Evolutionary conservation across 2,329 filamentous ascomycete species (phyloP), one percentile per base, ranked within the genome.

Genomic region (Daldinia sp.): DNA sequence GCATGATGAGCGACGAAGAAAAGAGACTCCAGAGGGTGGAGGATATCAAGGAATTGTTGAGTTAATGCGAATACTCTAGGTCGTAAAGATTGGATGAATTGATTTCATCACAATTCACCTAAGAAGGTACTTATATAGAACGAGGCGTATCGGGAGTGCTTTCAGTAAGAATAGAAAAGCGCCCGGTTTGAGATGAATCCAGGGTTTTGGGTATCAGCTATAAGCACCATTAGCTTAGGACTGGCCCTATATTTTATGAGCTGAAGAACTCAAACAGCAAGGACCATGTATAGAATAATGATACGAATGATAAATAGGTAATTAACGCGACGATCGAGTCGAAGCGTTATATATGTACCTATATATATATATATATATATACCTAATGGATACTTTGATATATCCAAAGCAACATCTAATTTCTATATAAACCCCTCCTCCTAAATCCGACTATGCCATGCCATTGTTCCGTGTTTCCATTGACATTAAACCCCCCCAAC

Each of bases 1-100:
- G 96, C 1, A 95, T 99, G 89, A 97, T 97, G 89, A 92, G 86
- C 61, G 94, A 98, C 69, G 94, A 98, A 71, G 94, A 98, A 80
- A 97, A 96, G 86, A 93, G 90, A 78, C 84, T 93, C 68, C 92
- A 96, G 79, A 86, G 93, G 42, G 94, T 98, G 70, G 95, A 98
- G 79, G 96, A 99, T 81, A 94, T 98, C 72, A 95, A 92, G 80
- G 92, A 98, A 80, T 83, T 99, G 73, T 86, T 99, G 54, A 93
- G 91, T 75, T 88, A 13, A 69, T 41, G 33, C 23, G 41, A 44
- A 51, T 51, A n/a, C 4, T 18, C 3, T 30, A 26, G 7, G 26
- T 9, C 6, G 5, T 51, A 12, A 9, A 20, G 15, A 12, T 9
- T 6, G 33, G 46, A 33, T 18, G 13, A 15, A 28, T 50, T 28